Evolutionary conservation across 179 eudicot genomes (phyloP).

Genomic region (Silene noctiflora): DNA sequence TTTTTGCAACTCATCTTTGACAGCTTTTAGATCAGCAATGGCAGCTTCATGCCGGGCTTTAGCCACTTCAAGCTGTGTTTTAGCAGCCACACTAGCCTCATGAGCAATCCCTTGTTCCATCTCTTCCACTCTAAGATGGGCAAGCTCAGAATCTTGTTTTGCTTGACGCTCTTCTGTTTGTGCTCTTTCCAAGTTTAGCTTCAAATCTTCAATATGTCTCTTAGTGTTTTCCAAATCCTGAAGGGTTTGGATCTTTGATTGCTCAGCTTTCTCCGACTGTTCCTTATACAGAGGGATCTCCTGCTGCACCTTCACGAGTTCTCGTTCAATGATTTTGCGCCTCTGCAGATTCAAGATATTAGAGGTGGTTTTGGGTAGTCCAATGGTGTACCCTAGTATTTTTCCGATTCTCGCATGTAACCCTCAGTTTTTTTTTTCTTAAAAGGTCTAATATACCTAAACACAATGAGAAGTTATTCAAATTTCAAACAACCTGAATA

Average conservation of each 20-base stretch:
- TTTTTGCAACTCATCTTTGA: constrained; percentile 54
- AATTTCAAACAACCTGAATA: neutral
- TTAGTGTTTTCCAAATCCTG: constrained; percentile 80
- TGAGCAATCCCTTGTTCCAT: constrained; percentile 82
- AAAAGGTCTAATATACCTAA: too few relatives aligned
- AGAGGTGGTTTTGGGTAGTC: neutral
- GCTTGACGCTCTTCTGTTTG: constrained; percentile 89
- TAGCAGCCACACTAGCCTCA: constrained; percentile 82
- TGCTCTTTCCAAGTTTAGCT: constrained; percentile 80
- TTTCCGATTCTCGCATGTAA: too few relatives aligned
- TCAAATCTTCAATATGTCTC: constrained; percentile 73
- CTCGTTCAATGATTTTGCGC: constrained; percentile 67
- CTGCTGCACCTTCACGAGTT: constrained; percentile 63
- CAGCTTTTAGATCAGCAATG: constrained; percentile 56
- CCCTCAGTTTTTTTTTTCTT: too few relatives aligned
- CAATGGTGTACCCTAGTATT: neutral
- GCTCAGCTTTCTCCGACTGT: constrained; percentile 72
- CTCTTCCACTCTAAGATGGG: constrained; percentile 69
- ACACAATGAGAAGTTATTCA: neutral
- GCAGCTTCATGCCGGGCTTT: constrained; percentile 67
- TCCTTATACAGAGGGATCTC: constrained; percentile 73
- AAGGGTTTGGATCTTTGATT: constrained; percentile 48
- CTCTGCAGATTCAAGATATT: constrained; percentile 47
- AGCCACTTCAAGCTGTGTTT: constrained; percentile 91
- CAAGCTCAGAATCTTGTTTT: constrained; percentile 81